Percentiles rank a stretch among this genome's conserved stretches.
Conservation (phyloP, 192 early-diverging fungal genomes). For the Backusella australiensis region DNA sequence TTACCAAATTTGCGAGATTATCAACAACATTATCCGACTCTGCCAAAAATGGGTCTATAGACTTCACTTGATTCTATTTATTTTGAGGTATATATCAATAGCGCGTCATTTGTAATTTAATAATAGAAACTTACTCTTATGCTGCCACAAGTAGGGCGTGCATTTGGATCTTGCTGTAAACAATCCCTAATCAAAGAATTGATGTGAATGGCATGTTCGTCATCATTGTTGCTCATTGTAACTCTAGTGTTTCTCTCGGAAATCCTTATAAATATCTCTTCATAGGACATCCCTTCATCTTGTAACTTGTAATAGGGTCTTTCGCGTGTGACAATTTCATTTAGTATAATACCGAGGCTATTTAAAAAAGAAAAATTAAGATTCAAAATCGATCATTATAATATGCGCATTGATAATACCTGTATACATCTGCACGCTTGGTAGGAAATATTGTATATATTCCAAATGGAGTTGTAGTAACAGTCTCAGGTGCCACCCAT, state of each 20-base stretch:
- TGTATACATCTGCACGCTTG: constrained; percentile 41
- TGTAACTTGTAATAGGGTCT: constrained; percentile 32
- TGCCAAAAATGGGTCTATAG: constrained; percentile 5
- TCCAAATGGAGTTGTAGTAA: constrained; percentile 13
- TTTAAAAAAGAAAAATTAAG: constrained; percentile 8
- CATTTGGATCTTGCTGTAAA: background rate
- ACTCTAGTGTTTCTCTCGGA: background rate
- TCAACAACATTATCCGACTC: constrained; percentile 15
- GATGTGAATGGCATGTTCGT: background rate
- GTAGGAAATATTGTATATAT: constrained; percentile 27
- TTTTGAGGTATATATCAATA: background rate
- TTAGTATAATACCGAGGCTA: constrained; percentile 44
- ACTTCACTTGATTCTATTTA: constrained; percentile 12
- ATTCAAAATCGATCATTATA: background rate
- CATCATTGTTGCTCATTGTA: background rate
- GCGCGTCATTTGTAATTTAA: background rate
- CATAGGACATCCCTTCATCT: constrained; percentile 10
- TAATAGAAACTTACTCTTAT: background rate
- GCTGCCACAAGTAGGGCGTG: background rate
- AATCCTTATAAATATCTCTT: background rate
- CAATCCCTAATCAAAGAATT: constrained; percentile 1
- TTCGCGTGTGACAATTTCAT: constrained; percentile 44
- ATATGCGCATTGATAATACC: constrained; percentile 13
- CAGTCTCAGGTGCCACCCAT: constrained; percentile 38
- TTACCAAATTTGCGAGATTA: constrained; percentile 43